Evolutionary conservation across 495 filamentous ascomycete genomes (phyloP).

Genomic region (Hypoxylon rickii): DNA sequence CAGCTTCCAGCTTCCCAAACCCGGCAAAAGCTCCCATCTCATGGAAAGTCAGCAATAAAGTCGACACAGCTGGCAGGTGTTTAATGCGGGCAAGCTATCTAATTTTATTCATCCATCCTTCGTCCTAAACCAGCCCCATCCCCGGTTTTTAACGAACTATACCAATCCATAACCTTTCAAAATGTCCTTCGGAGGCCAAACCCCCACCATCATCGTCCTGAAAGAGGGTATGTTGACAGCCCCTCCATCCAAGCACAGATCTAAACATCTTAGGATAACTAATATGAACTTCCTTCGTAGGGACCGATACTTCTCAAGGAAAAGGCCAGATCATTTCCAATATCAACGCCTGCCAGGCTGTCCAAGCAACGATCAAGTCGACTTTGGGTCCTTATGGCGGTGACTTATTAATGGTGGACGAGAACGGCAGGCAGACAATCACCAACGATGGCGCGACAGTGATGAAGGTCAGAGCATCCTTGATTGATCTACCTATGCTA

Average conservation of each 20-base stretch:
- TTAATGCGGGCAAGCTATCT: too few species aligned
- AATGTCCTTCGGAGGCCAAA: conserved; percentile 98
- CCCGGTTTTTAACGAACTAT: not conserved
- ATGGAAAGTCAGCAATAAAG: not conserved
- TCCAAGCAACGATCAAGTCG: conserved; percentile 91
- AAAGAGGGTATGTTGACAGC: conserved; percentile 77
- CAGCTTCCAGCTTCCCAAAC: not conserved
- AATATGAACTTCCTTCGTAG: conserved; percentile 53
- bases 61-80: too few species aligned
- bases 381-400: conserved; percentile 98
- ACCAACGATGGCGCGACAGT: conserved; percentile 99
- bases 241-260: conserved; percentile 16
- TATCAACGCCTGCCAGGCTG: conserved; percentile 98
- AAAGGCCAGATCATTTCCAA: conserved; percentile 97
- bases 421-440: conserved; percentile 93
- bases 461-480: conserved; percentile 87
- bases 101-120: too few species aligned
- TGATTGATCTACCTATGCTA: not conserved
- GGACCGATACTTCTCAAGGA: conserved; percentile 95
- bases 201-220: conserved; percentile 97
- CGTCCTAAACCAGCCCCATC: too few species aligned
- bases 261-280: not conserved
- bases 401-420: conserved; percentile 92
- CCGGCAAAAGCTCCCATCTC: not conserved
- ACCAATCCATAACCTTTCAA: conserved; percentile 13